These are phyloP conservation scores for Apiospora arundinis DNA, from an alignment of 2,329 filamentous ascomycete species.

Conservation along the genomic window DNA sequence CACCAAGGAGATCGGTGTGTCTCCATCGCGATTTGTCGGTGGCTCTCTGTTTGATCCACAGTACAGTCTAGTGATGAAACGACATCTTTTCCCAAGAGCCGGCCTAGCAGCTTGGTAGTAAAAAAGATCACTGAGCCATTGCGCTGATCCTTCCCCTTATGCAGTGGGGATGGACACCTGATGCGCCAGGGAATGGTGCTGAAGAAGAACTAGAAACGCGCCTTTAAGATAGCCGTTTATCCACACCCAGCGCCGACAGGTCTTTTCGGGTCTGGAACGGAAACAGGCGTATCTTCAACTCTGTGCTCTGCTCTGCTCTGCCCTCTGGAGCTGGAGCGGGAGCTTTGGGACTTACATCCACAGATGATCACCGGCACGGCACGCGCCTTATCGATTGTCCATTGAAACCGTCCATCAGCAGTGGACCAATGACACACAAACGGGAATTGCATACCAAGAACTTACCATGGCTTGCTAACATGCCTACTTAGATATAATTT, in stretches of 20 bases:
- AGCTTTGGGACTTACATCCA: not conserved
- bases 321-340: not conserved
- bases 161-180: not conserved
- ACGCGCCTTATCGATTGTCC: constrained; percentile 10
- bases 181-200: not conserved
- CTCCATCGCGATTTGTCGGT: not conserved
- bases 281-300: not conserved
- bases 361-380: not conserved
- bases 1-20: not conserved
- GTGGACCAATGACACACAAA: not conserved
- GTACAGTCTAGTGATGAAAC: constrained; percentile 6
- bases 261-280: constrained; percentile 8
- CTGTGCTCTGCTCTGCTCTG: not conserved
- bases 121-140: not conserved
- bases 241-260: not conserved
- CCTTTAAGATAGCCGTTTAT: not conserved
- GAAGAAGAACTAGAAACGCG: not conserved
- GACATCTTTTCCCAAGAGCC: not conserved
- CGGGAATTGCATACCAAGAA: not conserved
- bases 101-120: not conserved
- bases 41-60: constrained; percentile 7
- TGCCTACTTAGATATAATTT: too few relatives aligned
- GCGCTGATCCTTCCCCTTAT: not conserved
- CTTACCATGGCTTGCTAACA: too few relatives aligned
- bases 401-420: not conserved